Evolutionary conservation across 805 yeast genomes (phyloP), one percentile per base, ranked within the genome.

Genomic region (Kodamaea jinghongensis): DNA sequence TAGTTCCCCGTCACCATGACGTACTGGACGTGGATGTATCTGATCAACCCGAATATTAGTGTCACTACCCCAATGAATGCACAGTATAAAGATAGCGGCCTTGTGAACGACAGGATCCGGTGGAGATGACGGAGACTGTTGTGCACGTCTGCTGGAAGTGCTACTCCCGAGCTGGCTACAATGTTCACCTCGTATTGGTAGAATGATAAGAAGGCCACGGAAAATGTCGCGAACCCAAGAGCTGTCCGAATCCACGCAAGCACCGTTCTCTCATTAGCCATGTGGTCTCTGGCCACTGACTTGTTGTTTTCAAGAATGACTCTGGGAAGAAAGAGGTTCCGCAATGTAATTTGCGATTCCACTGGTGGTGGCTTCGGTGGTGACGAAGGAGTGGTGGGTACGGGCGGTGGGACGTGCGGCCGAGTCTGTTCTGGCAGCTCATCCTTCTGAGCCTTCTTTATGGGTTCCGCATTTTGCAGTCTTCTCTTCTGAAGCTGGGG

Each of bases 251-350:
- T 38, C 66, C 66, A 62, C 3, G 61, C 50, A 6, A 63, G 48
- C 22, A 62, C 42, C 7, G 69, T 62, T 20, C 67, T 42, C 40
- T 63, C 67, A 42, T 61, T 62, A 27, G 69, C 65, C 43, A 63
- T 17, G 40, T 67, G 70, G 47, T 67, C 73, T 35, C 71, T 48
- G 3, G 73, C 73, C 5, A 59, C 63, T 13, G 65, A 55, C 11
- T 63, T 66, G 8, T 45, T 43, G 41, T 66, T 67, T 10, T 55
- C 52, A 2, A 65, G 42, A 3, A 49, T 28, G 2, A 52, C 44
- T 7, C 43, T 35, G 9, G 26, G 7, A 23, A 14, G 11, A 28
- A 39, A 15, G 17, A 43, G 17, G 15, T 35, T 25, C 10, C 6
- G 17, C 10, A 34, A 4, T 11, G 23, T 5, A 8, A 20, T 20